phyloP scores from a whole-genome alignment of 1,139 yeast genomes.

The Schwanniomyces etchellsii region DNA sequence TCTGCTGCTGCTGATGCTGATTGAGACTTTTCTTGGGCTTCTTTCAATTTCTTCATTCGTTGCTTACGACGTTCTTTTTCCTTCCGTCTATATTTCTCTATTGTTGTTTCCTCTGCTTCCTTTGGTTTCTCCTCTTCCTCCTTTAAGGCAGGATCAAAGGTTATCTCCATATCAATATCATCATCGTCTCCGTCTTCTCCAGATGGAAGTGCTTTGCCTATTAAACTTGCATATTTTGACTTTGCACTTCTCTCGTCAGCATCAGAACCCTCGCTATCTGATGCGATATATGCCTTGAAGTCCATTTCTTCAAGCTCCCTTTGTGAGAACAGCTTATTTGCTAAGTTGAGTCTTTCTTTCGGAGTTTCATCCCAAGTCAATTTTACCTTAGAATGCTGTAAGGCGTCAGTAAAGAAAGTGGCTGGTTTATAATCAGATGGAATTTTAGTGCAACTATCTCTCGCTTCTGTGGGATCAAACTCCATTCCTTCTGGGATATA shows the following conservation, averaged over 20 bases:
- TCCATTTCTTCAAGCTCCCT: slow-evolving; percentile 96
- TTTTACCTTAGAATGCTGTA: slow-evolving; percentile 89
- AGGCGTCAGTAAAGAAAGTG: slow-evolving; percentile 82
- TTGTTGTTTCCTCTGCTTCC: slow-evolving; percentile 62
- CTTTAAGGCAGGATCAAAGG: slow-evolving; percentile 80
- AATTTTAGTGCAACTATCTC: slow-evolving; percentile 64
- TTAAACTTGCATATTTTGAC: slow-evolving; percentile 61
- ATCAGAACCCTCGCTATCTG: slow-evolving; percentile 61
- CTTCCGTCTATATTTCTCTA: slow-evolving; percentile 78
- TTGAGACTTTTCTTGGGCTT: slow-evolving; percentile 40
- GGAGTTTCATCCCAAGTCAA: slow-evolving; percentile 99
- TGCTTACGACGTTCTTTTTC: slow-evolving; percentile 88
- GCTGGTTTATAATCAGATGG: slow-evolving; percentile 82
- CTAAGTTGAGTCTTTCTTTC: slow-evolving; percentile 72
- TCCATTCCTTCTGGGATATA: slow-evolving; percentile 90
- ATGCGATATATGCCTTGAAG: slow-evolving; percentile 89
- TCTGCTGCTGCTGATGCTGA: slow-evolving; percentile 9
- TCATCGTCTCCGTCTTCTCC: slow-evolving; percentile 43
- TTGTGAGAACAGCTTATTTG: slow-evolving; percentile 79
- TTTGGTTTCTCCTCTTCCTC: slow-evolving; percentile 22
- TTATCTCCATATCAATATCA: slow-evolving; percentile 91
- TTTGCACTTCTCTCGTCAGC: slow-evolving; percentile 42
- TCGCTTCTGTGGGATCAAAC: slow-evolving; percentile 67
- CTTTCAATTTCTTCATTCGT: slow-evolving; percentile 70
- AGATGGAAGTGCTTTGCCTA: slow-evolving; percentile 40